Base-by-base conservation (phyloP, 2,329 filamentous ascomycete species). In the Gaeumannomyces sp. region DNA sequence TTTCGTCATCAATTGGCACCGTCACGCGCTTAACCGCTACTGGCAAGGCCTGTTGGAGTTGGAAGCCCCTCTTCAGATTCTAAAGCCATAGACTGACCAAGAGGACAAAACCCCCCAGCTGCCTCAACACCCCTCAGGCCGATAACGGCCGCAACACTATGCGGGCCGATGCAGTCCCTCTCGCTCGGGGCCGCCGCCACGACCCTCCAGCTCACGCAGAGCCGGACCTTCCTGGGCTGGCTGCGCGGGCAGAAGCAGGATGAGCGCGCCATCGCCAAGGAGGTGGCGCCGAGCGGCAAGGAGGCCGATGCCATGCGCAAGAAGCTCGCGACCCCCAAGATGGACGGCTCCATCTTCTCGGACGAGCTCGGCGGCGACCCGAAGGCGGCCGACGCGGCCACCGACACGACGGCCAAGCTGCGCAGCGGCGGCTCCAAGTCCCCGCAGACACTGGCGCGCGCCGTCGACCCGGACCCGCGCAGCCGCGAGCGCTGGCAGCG, bases 401-500 rank as follows among this genome's bases (percentile, higher is more conserved):
- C n/a, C 53, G 59, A 27, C 25, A n/a, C 28, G 22, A 19, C 27
- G 16, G 16, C 56, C 31, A 57, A 58, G 27, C 61, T 58, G 35
- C 61, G 29, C 62, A 63, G 65, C 66, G 71, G 73, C 65, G 69
- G 71, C 19, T 78, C 79, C 57, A 72, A 76, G 59, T 76, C 78
- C 69, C 76, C 77, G 31, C 80, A 81, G 53, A 82, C 83, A 70
- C 84, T 90, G 80, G 83, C 85, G 65, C 80, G 84, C 65, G 84
- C 85, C 33, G 78, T 92, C 60, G 90, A 97, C 75, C 95, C 95
- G 6, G 85, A 90, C 69, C 93, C 93, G 22, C 78, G 82, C 59
- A 83, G 83, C 65, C 86, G 93, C 65, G 80, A 87, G 64, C 84
- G 88, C 65, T 97, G 91, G 87, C 88, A 96, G 79, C 85, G 91